Evolutionary conservation across 208 protist genomes (phyloP).

Genomic region (Angomonas ambiguus): DNA sequence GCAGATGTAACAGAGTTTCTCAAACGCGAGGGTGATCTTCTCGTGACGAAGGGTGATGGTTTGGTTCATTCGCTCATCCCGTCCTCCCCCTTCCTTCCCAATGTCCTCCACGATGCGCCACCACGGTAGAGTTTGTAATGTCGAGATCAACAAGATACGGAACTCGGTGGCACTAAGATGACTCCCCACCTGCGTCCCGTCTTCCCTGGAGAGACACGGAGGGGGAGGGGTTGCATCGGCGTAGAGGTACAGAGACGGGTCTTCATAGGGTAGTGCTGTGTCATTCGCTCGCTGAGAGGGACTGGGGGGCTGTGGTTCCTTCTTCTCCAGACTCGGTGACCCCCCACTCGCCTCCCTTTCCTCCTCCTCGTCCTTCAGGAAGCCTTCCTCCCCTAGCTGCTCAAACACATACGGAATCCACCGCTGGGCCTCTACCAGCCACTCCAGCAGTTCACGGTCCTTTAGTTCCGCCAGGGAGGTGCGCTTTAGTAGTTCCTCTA

Average conservation of each 20-base stretch:
- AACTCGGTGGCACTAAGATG: background rate
- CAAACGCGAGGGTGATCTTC: constrained; percentile 3
- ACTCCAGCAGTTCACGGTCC: background rate
- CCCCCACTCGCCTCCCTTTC: background rate
- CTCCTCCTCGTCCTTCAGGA: too few species aligned
- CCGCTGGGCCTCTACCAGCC: background rate
- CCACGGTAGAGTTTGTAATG: constrained; percentile 4
- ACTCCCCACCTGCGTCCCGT: background rate
- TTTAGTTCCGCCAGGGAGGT: background rate
- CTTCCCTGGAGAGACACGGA: background rate
- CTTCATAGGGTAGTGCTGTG: background rate
- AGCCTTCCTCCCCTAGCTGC: background rate
- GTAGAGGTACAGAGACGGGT: background rate
- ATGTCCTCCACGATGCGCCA: background rate
- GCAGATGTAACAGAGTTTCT: background rate
- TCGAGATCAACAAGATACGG: background rate
- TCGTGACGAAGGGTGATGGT: background rate
- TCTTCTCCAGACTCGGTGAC: background rate
- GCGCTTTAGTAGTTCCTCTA: background rate
- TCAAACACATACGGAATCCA: background rate
- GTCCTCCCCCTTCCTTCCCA: background rate
- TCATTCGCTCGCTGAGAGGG: background rate
- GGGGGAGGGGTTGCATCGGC: background rate
- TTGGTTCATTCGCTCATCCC: background rate
- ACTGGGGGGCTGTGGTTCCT: background rate